Evolutionary conservation across 345 rosid species (phyloP), one percentile per base, ranked within the genome.

Genomic region (Acer yangbiense): DNA sequence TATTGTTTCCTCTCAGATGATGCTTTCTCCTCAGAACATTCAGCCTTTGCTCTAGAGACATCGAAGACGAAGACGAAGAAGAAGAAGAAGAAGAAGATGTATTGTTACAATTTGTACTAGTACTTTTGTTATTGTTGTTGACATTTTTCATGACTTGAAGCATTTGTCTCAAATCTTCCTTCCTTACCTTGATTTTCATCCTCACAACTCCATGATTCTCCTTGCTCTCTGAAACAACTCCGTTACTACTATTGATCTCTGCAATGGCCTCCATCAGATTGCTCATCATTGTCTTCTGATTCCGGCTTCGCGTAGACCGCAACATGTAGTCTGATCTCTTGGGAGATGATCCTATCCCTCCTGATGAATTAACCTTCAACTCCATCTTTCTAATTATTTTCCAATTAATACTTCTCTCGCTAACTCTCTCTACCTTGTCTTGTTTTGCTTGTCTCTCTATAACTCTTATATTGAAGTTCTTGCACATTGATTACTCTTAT

Each of bases 151-250:
- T 68, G 16, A 70, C 25, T 66, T 84, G 83, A 67, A 86, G 48
- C 79, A 86, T 65, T 71, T 85, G 87, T 76, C 76, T 85, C 50
- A 88, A 76, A 72, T 89, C 91, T 82, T 88, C 81, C 80, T 79
- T 86, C 78, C 81, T 85, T 8, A 86, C 85, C 14, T 81, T 50
- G 18, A 89, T 23, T 80, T 85, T 88, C 80, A 86, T 68, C 72
- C 87, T 83, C 73, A 85, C 75, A 16, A 39, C 85, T 62, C 89
- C 87, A 52, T 43, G 9, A 8, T 76, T 83, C 25, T 82, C 83
- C 7, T 55, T 58, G 13, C 58, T 29, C 1, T 84, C 83, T 8
- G 85, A 76, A 18, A 78, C 77, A 32, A 62, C 75, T 12, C 6
- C 65, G 5, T n/a, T 43, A 43, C 23, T 61, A 10, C n/a, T 61